These are phyloP conservation scores for Waltiozyma sp. DNA, from an alignment of 1,139 yeast genomes.

Conservation along the genomic window DNA sequence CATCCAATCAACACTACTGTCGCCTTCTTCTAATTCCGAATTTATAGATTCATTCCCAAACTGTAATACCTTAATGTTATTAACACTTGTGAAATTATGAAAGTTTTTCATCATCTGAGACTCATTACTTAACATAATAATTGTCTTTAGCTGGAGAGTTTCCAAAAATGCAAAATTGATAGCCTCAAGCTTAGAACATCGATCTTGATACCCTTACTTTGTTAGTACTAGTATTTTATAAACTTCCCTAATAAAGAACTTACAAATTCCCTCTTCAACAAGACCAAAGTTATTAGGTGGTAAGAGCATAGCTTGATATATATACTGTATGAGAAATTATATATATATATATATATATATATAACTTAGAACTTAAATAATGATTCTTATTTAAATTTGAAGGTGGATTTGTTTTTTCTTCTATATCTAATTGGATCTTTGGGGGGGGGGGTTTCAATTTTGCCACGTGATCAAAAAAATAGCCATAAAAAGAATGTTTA, in stretches of 20 bases:
- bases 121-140: constrained; percentile 60
- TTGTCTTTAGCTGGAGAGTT: constrained; percentile 46
- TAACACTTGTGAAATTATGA: constrained; percentile 16
- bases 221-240: neutral
- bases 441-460: no score
- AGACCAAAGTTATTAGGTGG: constrained; percentile 75
- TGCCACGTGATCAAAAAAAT: no score
- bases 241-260: constrained; percentile 4
- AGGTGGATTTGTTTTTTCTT: no score
- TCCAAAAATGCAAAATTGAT: constrained; percentile 58
- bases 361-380: no score
- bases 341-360: no score
- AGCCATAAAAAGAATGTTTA: no score
- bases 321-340: no score
- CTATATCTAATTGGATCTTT: no score
- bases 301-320: constrained; percentile 61
- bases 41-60: constrained; percentile 20
- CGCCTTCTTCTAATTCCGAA: constrained; percentile 28
- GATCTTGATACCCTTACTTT: constrained; percentile 18
- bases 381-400: no score
- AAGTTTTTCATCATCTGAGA: constrained; percentile 24
- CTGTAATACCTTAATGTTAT: constrained; percentile 15
- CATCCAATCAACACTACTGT: constrained; percentile 39
- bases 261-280: constrained; percentile 59
- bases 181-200: constrained; percentile 48